Conservation (phyloP, 2,329 filamentous ascomycete genomes). For the Penicillium nordicum region DNA sequence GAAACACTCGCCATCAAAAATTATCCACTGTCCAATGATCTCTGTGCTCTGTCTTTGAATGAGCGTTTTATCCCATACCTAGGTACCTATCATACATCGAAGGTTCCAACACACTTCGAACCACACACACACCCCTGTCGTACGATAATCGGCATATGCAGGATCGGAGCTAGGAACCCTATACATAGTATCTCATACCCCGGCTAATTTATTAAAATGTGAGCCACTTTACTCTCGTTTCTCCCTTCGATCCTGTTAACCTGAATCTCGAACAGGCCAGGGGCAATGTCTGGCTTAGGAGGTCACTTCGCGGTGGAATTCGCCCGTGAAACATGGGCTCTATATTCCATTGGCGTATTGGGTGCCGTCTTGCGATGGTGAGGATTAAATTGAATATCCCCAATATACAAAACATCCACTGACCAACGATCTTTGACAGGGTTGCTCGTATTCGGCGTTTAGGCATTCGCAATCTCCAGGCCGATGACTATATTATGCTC, state of each 20-base stretch:
- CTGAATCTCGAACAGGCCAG: constrained; percentile 16
- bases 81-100: constrained; percentile 11
- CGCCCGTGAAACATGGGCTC: constrained; percentile 40
- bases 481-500: constrained; percentile 57
- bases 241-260: constrained; percentile 3
- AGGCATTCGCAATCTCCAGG: constrained; percentile 50
- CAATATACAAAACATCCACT: not conserved
- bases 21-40: not conserved
- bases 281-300: constrained; percentile 29
- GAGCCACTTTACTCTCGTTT: constrained; percentile 8
- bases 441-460: constrained; percentile 40
- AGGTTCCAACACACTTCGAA: not conserved
- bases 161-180: constrained; percentile 7
- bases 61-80: constrained; percentile 9
- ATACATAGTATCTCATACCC: constrained; percentile 5
- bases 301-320: constrained; percentile 30
- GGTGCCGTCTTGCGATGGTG: constrained; percentile 39
- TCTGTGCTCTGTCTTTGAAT: constrained; percentile 6
- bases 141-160: constrained; percentile 14
- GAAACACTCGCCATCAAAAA: constrained; percentile 2
- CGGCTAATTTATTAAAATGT: constrained; percentile 18
- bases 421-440: constrained; percentile 20
- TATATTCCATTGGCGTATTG: constrained; percentile 41
- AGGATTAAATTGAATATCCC: constrained; percentile 27
- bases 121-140: constrained; percentile 1